These are phyloP conservation scores for Endocarpon pusillum DNA, from an alignment of 495 filamentous ascomycete species.

Conservation along the genomic window DNA sequence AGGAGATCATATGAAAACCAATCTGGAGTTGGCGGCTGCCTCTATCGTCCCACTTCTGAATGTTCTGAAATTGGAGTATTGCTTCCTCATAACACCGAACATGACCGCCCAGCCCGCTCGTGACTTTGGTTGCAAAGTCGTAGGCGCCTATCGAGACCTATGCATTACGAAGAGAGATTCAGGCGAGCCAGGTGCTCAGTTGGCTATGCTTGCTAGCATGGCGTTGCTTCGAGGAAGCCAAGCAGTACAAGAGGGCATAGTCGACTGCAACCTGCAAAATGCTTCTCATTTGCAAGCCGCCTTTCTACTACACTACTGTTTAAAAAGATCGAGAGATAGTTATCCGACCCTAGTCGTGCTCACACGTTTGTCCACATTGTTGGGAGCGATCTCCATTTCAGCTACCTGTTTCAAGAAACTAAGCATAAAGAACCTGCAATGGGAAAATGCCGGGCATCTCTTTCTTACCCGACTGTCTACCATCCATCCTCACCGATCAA, in stretches of 20 bases:
- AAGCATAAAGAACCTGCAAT: conserved; percentile 44
- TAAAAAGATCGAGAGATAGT: conserved; percentile 36
- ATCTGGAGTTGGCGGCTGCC: conserved; percentile 12
- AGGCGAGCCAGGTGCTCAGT: conserved; percentile 37
- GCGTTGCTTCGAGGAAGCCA: conserved; percentile 26
- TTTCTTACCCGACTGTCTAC: conserved; percentile 40
- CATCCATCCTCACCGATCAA: conserved; percentile 31
- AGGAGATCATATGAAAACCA: conserved; percentile 12
- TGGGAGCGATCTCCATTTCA: conserved; percentile 37
- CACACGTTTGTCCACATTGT: conserved; percentile 32
- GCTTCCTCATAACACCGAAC: conserved; percentile 21
- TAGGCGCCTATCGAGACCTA: conserved; percentile 26
- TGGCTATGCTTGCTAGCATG: conserved; percentile 39
- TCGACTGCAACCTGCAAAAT: conserved; percentile 12
- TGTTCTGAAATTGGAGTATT: conserved; percentile 38
- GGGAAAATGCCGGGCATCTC: conserved; percentile 39
- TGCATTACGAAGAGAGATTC: conserved; percentile 1
- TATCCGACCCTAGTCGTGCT: conserved; percentile 39
- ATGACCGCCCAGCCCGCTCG: conserved; percentile 24
- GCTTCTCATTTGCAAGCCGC: conserved; percentile 33
- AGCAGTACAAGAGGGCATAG: conserved; percentile 9
- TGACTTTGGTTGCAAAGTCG: conserved; percentile 27
- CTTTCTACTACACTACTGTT: conserved; percentile 30
- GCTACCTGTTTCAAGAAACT: conserved; percentile 35
- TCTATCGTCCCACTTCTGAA: conserved; percentile 31